Conservation (phyloP, 495 filamentous ascomycete species). For the Neurospora sp. region DNA sequence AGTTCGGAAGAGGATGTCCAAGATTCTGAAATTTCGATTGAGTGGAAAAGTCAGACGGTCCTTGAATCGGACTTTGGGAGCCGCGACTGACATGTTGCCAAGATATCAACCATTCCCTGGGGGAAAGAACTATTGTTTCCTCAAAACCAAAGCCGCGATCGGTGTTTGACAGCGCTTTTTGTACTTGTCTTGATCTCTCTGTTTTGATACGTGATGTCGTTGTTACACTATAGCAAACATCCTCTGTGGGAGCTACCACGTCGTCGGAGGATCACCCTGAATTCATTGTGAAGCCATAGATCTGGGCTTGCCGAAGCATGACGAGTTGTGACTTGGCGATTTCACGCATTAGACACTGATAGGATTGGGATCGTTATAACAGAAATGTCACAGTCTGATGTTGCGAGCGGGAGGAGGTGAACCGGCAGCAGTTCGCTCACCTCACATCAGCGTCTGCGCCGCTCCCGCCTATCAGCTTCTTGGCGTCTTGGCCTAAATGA, state of each 20-base stretch:
- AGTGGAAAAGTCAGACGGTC: neutral
- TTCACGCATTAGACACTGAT: neutral
- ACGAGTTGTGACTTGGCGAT: neutral
- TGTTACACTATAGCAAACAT: neutral
- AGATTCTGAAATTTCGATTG: neutral
- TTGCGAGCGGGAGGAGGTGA: neutral
- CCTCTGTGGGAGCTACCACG: neutral
- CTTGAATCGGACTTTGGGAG: neutral
- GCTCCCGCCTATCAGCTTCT: neutral
- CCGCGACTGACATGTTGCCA: neutral
- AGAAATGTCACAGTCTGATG: neutral
- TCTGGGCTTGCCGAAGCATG: neutral
- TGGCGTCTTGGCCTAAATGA: neutral
- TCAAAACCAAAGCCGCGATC: neutral
- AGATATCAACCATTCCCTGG: neutral
- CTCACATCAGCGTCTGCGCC: neutral
- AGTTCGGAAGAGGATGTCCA: neutral
- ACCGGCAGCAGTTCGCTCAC: neutral
- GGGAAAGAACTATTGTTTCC: neutral
- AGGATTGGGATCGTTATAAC: neutral
- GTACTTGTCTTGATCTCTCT: neutral
- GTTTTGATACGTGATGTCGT: neutral
- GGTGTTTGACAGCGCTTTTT: neutral
- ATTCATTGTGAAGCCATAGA: neutral
- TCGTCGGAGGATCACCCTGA: neutral